Percentiles rank a stretch among this genome's conserved stretches.
Conservation (phyloP, 768 basidiomycete species). For the Pulveroboletus sp. region DNA sequence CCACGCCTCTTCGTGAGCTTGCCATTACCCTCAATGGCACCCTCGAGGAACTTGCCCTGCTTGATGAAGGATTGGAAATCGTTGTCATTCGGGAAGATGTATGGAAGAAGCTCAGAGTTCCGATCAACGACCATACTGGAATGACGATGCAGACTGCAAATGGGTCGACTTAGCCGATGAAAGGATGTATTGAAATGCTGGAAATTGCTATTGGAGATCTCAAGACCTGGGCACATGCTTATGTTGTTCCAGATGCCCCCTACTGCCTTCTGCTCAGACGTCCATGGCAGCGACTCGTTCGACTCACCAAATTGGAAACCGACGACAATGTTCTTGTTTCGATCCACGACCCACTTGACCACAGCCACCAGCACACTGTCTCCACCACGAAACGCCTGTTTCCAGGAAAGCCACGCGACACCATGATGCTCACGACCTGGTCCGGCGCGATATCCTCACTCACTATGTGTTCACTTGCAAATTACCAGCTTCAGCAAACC, state of each 20-base stretch:
- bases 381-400: no score
- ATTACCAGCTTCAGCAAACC: background rate
- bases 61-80: constrained; percentile 21
- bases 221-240: constrained; percentile 23
- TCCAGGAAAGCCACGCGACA: no score
- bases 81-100: constrained; percentile 22
- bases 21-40: background rate
- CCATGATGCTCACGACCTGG: no score
- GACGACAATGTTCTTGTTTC: background rate
- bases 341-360: background rate
- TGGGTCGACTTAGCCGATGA: constrained; percentile 1
- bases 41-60: background rate
- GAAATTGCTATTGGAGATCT: constrained; percentile 15
- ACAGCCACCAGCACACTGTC: no score
- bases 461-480: background rate
- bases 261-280: constrained; percentile 17
- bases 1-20: background rate
- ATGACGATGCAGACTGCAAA: constrained; percentile 27
- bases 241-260: constrained; percentile 16
- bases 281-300: constrained; percentile 21
- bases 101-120: constrained; percentile 9
- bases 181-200: constrained; percentile 4
- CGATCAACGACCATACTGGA: constrained; percentile 9
- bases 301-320: constrained; percentile 6
- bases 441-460: background rate